Base-by-base conservation (phyloP, 495 filamentous ascomycete species). In the Podospora bellae-mahoneyi region DNA sequence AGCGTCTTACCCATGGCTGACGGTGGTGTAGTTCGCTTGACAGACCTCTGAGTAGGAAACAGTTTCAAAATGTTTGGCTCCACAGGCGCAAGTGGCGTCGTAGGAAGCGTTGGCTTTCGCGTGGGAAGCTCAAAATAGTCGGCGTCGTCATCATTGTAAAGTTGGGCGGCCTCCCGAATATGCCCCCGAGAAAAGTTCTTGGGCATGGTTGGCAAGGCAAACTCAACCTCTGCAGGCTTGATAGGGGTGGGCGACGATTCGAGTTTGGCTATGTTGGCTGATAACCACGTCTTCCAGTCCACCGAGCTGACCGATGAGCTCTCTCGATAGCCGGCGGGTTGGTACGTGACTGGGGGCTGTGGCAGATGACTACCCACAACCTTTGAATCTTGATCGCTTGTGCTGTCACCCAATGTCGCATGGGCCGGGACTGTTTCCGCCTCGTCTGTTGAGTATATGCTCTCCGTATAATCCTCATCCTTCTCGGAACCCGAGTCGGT, bases 131-230 rank as follows among this genome's bases (percentile, higher is more conserved):
- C 67, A 60, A 61, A 60, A 20, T 62, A 39, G 16, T 66, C 56
- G 2, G 81, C 73, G 5, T 75, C 77, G 13, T 78, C 77, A 13
- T 90, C 85, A 32, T 81, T 83, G 30, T 82, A 73, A 59, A 86
- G 87, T 60, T 91, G 87, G 1, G 89, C 84, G 39, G 78, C 66
- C 76, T 92, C 89, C 16, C 88, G 80, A 62, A 88, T 71, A 74
- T 91, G 89, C 0, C 84, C 80, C 4, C 72, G 62, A 5, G 62
- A 44, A 56, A 70, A 73, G 23, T 63, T 61, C 55, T 73, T 75
- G 23, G 77, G 72, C 72, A 78, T 77, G 10, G 79, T 76, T 0
- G 78, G 79, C 7, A 82, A 67, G 6, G 77, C 76, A 39, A 72
- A 79, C 53, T 79, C 72, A 28, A 81, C 73, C 62, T 82, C 74